These are phyloP conservation scores for Suillus decipiens DNA, from an alignment of 768 basidiomycete genomes.

Conservation along the genomic window DNA sequence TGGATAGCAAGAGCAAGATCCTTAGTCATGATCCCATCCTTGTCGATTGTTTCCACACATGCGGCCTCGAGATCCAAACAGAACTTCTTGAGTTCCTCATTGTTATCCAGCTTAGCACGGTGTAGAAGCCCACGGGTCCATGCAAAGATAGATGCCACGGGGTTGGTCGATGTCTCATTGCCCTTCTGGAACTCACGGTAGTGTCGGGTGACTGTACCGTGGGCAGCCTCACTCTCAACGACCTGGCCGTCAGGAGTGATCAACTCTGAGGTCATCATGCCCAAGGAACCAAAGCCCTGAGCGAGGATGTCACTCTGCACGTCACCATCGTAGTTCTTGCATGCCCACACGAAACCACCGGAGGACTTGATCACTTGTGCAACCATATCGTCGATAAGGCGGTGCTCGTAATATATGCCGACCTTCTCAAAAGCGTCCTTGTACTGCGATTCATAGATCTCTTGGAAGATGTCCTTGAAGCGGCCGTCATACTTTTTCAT, in stretches of 20 bases:
- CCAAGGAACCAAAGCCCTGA: conserved; percentile 94
- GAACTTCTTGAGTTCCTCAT: conserved; percentile 71
- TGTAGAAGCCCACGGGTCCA: conserved; percentile 96
- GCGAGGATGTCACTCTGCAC: conserved; percentile 93
- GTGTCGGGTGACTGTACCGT: conserved; percentile 96
- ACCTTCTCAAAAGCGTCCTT: conserved; percentile 65
- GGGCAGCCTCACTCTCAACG: conserved; percentile 95
- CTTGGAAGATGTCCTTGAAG: conserved; percentile 99
- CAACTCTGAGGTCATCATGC: conserved; percentile 98
- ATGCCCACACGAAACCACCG: conserved; percentile 85
- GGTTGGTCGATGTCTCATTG: conserved; percentile 97
- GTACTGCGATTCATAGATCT: conserved; percentile 86
- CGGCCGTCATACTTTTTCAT: conserved; percentile 97
- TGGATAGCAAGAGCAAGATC: conserved; percentile 94
- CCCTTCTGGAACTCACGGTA: conserved; percentile 98
- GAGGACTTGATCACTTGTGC: conserved; percentile 96
- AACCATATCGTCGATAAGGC: conserved; percentile 97
- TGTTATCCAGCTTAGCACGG: conserved; percentile 89
- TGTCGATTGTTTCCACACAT: conserved; percentile 90
- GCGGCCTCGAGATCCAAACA: conserved; percentile 79
- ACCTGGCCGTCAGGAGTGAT: conserved; percentile 93
- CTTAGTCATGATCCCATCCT: conserved; percentile 94
- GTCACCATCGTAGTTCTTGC: conserved; percentile 83
- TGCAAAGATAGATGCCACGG: conserved; percentile 97
- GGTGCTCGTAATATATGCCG: conserved; percentile 92